A percentile compares a stretch with the other conserved stretches of the same genome.
Evolutionary conservation across 306 rosid species (phyloP).

Genomic region (Vigna angularis): DNA sequence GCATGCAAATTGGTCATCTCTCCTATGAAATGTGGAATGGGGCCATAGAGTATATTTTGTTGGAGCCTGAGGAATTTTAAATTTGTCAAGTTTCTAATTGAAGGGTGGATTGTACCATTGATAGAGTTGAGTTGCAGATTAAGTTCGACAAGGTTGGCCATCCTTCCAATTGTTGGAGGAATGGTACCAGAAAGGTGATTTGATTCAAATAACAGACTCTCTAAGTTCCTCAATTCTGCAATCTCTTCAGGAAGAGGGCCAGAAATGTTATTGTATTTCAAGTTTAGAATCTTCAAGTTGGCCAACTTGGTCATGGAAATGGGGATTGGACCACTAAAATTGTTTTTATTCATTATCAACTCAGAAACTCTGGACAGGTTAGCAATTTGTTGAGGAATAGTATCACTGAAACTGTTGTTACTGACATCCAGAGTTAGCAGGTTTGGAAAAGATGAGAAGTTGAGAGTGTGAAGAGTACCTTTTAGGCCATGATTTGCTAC

Average conservation of each 20-base stretch:
- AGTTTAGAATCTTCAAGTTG: not conserved
- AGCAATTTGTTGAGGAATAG: conserved; percentile 26
- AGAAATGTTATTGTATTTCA: not conserved
- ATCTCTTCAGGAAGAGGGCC: conserved; percentile 21
- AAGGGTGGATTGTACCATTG: conserved; percentile 2
- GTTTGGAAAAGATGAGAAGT: conserved; percentile 23
- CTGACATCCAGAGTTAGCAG: not conserved
- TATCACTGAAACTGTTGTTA: conserved; percentile 2
- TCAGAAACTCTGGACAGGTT: not conserved
- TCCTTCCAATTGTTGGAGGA: conserved; percentile 11
- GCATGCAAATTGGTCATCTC: not conserved
- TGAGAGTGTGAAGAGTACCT: conserved; percentile 35
- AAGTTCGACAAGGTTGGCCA: not conserved
- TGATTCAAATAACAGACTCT: not conserved
- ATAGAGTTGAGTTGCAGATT: not conserved
- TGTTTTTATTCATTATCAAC: not conserved
- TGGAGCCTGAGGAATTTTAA: not conserved
- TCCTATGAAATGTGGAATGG: conserved; percentile 10
- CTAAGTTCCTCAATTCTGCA: conserved; percentile 19
- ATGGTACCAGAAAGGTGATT: conserved; percentile 29
- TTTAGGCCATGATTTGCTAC: not conserved
- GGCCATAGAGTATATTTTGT: conserved; percentile 5
- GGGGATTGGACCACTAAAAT: not conserved
- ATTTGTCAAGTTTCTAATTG: conserved; percentile 23
- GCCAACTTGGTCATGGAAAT: not conserved